Base-by-base conservation (phyloP, 441 rosid species). In the Gossypium lobatum region DNA sequence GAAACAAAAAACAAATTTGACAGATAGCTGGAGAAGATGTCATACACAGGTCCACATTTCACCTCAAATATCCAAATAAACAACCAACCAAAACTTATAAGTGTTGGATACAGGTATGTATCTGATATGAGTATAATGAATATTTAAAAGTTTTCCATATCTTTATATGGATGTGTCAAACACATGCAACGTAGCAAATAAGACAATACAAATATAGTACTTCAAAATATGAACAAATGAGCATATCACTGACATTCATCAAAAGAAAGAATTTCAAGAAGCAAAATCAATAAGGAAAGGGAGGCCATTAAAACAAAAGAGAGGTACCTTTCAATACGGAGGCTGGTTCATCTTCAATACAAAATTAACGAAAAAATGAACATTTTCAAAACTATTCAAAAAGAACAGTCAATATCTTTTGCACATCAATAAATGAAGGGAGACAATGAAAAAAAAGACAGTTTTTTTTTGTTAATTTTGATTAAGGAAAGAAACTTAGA, bases 381-480 rank as follows among this genome's bases (percentile, higher is more conserved):
- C 83, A 81, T 83, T 72, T 74, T 70, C 76, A 52, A 72, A 77
- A 60, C 37, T 6, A 72, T 10, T 20, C 23, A 54, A 52, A 4
- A 53, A n/a, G 66, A 64, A 66, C 52, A 72, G 58, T 63, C 26
- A 62, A 60, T 71, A 55, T 58, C 73, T 76, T 72, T 77, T 80
- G 81, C 82, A 83, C 91, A 89, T 86, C 90, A 84, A 76, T 82
- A 66, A 70, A 57, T 63, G 52, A 60, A 65, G 61, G 55, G 14
- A 52, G 14, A 9, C 66, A 71, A 66, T 20, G 4, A 10, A 75
- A 25, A 26, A n/a, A 70, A 13, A 81, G 39, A 67, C 72, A 7
- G 10, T 37, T 20, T 80, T 26, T 73, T 71, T 74, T 37, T 20
- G 28, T 72, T 18, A 37, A 45, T 64, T 78, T 74, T 77, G 21